Conservation (phyloP, 2,329 filamentous ascomycete genomes). For the Geoglossum cookeanum region DNA sequence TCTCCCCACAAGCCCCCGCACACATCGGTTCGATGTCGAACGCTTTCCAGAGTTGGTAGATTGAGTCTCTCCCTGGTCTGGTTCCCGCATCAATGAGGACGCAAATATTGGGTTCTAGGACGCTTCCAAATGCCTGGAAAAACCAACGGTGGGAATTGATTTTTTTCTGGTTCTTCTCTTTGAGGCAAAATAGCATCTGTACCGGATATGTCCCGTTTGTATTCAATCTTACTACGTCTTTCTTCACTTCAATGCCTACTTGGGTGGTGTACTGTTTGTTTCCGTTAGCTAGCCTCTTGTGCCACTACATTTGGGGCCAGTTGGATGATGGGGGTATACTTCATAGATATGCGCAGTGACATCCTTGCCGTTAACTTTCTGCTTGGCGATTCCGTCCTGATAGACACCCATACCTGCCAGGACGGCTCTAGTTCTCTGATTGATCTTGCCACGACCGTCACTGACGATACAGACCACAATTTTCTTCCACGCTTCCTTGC, state of each 20-base stretch:
- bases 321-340: neutral
- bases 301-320: neutral
- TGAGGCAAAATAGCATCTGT: constrained; percentile 92
- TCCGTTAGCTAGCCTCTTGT: neutral
- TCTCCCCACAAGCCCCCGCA: constrained; percentile 91
- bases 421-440: constrained; percentile 72
- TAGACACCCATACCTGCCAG: constrained; percentile 90
- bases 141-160: constrained; percentile 99
- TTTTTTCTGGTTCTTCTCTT: constrained; percentile 99
- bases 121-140: constrained; percentile 86
- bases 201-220: constrained; percentile 55
- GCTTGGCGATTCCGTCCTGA: constrained; percentile 95
- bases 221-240: constrained; percentile 67
- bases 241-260: constrained; percentile 75
- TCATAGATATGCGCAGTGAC: constrained; percentile 97
- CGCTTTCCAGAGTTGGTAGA: constrained; percentile 96
- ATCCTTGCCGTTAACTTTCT: constrained; percentile 90
- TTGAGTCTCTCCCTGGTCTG: constrained; percentile 78
- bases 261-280: constrained; percentile 51
- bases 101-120: constrained; percentile 90
- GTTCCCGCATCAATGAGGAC: constrained; percentile 93
- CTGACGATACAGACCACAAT: constrained; percentile 97
- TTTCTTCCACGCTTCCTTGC: constrained; percentile 98
- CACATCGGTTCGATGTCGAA: constrained; percentile 97
- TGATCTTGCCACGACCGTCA: constrained; percentile 93